Base-by-base conservation (phyloP, 2,329 filamentous ascomycete species). In the Dactylonectria macrodidyma region DNA sequence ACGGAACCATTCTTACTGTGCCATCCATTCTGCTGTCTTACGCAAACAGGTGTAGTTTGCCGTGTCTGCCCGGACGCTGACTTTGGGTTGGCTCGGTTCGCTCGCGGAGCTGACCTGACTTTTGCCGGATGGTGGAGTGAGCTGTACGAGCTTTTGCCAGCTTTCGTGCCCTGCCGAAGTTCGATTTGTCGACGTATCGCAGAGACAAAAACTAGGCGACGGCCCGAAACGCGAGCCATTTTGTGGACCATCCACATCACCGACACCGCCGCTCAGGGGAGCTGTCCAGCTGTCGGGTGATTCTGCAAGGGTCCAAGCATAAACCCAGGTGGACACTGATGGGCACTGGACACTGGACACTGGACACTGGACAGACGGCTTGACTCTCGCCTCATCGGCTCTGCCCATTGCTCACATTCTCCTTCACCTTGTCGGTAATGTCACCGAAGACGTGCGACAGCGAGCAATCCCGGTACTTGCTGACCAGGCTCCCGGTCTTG, bases 381-480 rank as follows among this genome's bases (percentile, higher is more conserved):
- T 52, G 52, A 50, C 52, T 44, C 16, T 47, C 24, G 4, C 7
- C 26, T 71, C 66, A 71, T 12, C 26, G 7, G 26, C 69, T 70
- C 65, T 64, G 36, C 38, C 59, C 67, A 52, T 59, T 59, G 30
- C 48, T 52, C 41, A 77, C 70, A 44, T 73, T 75, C 26, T 73
- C 78, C 71, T 71, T 78, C 75, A 75, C 77, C 76, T 70, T 84
- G 69, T 83, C 82, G 9, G 90, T 89, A 71, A 95, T 92, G 6
- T 82, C 85, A 73, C 86, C 84, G 77, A 95, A 95, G 9, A 95
- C 83, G 57, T 90, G 89, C 67, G 84, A 89, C 44, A 95, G 82
- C 41, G 91, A 93, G 79, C 93, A 95, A 69, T 86, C 84, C 71
- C 85, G 85, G 79, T 95, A 95, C 80, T 94, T 95, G 60, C 92